Base-by-base conservation (phyloP, 257 asterid species). In the Solanum chiquidenum region DNA sequence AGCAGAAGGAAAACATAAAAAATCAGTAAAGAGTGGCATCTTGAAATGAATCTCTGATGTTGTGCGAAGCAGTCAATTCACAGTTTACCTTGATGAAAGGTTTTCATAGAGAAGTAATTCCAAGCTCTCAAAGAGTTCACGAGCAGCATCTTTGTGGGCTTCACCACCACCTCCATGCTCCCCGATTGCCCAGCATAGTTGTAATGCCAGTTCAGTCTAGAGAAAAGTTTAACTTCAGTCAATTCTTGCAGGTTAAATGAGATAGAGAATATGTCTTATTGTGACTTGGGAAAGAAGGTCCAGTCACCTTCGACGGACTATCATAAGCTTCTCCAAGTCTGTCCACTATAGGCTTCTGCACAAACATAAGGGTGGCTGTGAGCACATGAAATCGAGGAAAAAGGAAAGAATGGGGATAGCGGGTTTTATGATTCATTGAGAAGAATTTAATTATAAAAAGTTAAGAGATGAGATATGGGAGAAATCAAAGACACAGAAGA, bases 131-230 rank as follows among this genome's bases (percentile, higher is more conserved):
- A 96, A 96, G 90, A 95, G 98, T 86, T 96, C 98, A 66, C 98
- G 98, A 83, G 98, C 98, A 16, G 94, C 98, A 90, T 96, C 97
- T 88, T 94, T 95, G 91, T 93, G 96, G 87, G 97, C 89, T 84
- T 86, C 94, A 84, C 99, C 99, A 37, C 99, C 99, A 4, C 98
- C 99, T 87, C 99, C 99, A 90, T 94, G 90, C 91, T 96, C 99
- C 87, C 99, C 99, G 55, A 96, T 94, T 58, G 98, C 99, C 99
- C 99, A 96, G 88, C 99, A 95, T 80, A 96, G 91, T 87, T 96
- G 99, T 90, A 96, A 90, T 89, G 97, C 98, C 91, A 96, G 87
- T 91, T 96, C 99, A 82, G 95, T 93, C 98, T 96, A 93, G 62
- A 88, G 91, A 90, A 89, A 64, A 90, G 52, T 31, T 49, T 5